Conservation (phyloP, 2,329 filamentous ascomycete species). For the Chaetomium globosum region DNA sequence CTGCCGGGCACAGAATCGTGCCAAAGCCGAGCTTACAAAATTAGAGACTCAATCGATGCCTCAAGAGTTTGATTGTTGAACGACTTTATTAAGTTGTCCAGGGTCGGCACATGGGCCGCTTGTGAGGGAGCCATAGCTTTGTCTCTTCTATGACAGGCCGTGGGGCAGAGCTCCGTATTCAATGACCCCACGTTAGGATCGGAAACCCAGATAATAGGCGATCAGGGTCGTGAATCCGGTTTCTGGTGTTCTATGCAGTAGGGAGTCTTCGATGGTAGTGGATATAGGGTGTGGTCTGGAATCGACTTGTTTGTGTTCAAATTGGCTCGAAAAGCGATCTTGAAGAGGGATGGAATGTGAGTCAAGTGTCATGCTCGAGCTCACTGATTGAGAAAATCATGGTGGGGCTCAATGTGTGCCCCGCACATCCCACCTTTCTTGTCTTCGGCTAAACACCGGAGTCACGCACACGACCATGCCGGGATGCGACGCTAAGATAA, state of each 20-base stretch:
- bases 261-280: background rate
- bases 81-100: constrained; percentile 77
- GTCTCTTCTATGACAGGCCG: constrained; percentile 2
- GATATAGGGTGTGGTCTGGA: background rate
- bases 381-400: constrained; percentile 27
- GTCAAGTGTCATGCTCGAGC: constrained; percentile 27
- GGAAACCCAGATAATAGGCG: background rate
- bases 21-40: constrained; percentile 60
- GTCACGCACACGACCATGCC: background rate
- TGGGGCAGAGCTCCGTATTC: constrained; percentile 5
- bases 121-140: constrained; percentile 59
- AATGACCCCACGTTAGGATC: constrained; percentile 3
- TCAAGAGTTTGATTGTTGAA: constrained; percentile 76
- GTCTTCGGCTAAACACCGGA: background rate
- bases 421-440: constrained; percentile 25
- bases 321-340: background rate
- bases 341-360: constrained; percentile 18
- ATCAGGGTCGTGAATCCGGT: background rate
- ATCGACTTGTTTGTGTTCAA: constrained; percentile 1
- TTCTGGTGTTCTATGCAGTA: background rate
- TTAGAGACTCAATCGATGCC: constrained; percentile 78
- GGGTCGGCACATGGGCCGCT: constrained; percentile 66
- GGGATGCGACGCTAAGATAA: constrained; percentile 22
- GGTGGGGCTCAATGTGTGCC: constrained; percentile 30
- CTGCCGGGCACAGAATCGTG: constrained; percentile 14